Percentiles rank a stretch among this genome's conserved stretches.
phyloP scores from a whole-genome alignment of 1,284 basidiomycete genomes.

The Ceratobasidium sp. region DNA sequence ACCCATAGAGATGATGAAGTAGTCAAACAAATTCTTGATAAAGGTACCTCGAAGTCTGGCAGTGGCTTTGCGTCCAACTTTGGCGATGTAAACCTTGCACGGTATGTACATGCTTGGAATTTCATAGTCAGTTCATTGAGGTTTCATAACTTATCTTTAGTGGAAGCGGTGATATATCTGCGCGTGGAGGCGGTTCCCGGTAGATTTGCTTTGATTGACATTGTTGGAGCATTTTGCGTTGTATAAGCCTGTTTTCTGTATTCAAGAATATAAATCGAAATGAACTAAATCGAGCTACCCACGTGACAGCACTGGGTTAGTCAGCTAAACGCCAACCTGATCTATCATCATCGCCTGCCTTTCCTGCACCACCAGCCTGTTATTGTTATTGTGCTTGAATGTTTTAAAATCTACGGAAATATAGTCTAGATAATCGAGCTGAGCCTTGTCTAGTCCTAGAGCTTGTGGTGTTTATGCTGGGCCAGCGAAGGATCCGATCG shows the following conservation, averaged over 20 bases:
- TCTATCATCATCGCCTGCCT: constrained; percentile 12
- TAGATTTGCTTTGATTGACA: constrained; percentile 6
- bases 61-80: constrained; percentile 22
- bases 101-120: constrained; percentile 12
- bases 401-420: background rate
- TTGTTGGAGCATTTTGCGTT: constrained; percentile 1
- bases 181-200: constrained; percentile 3
- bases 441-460: background rate
- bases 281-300: background rate
- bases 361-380: constrained; percentile 1
- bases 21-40: constrained; percentile 65
- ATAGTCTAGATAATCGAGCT: background rate
- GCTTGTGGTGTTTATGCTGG: constrained; percentile 34
- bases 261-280: constrained; percentile 23
- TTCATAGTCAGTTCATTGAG: background rate
- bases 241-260: constrained; percentile 8
- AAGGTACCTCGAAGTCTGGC: constrained; percentile 31
- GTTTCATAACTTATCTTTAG: constrained; percentile 10
- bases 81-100: constrained; percentile 38
- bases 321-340: background rate
- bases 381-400: constrained; percentile 41
- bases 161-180: background rate
- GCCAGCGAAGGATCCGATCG: constrained; percentile 23
- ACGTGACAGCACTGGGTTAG: constrained; percentile 1
- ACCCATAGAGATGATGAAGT: constrained; percentile 75